Evolutionary conservation across 257 asterid genomes (phyloP), one percentile per base, ranked within the genome.

Genomic region (Penstemon newberryi): DNA sequence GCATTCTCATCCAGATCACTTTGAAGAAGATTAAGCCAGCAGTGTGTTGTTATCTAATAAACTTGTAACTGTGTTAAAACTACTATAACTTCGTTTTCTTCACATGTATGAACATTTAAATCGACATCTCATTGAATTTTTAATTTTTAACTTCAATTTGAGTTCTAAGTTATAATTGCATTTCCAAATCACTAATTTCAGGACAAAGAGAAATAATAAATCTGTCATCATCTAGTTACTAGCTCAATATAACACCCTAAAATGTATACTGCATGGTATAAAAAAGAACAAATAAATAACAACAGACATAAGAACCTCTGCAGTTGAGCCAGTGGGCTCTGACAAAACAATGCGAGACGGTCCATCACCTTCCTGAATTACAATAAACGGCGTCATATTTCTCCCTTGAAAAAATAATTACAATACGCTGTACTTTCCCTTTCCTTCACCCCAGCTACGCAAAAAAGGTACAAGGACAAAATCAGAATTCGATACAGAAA

Each of bases 311-410:
- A 74, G 40, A 74, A 90, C 97, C 90, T 90, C 95, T 7, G 80
- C 97, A 1, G 95, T 90, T 56, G 95, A 84, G 56, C 97, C 95
- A 51, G 79, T 80, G 51, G 86, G 92, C 70, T 88, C 97, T 10
- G 82, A 59, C 77, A 90, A 75, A 65, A 86, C 69, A 72, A 90
- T 75, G 70, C 89, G 82, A 63, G 79, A 72, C 79, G 83, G 76
- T 80, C 95, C 85, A 71, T 86, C 92, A 38, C 79, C 85, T 15
- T 80, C 91, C 44, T 54, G 65, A 66, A 82, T 77, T 63, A 81
- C 51, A 74, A 81, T 85, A 59, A 60, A 69, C 81, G 85, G 75
- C 95, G 79, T 83, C 75, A 44, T 76, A 61, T 33, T 60, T 42
- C 6, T 58, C 25, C 33, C 67, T 78, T 15, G 70, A 71, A 61